A percentile compares a stretch with the other conserved stretches of the same genome.
Evolutionary conservation across 1,284 basidiomycete species (phyloP).

Genomic region (Veloboletus limbatus): DNA sequence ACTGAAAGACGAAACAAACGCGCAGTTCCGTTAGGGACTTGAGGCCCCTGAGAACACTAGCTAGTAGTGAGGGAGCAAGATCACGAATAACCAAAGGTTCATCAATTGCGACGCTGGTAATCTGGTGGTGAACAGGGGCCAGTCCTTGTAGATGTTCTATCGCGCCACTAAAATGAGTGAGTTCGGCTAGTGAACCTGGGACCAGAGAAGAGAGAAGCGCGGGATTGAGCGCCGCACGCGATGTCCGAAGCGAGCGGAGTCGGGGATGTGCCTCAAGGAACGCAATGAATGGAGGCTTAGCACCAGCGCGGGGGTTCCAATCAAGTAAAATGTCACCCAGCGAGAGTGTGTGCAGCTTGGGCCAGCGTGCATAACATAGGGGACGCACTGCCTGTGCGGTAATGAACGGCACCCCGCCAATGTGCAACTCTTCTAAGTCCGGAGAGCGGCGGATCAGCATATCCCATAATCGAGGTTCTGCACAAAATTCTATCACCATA

Average conservation of each 20-base stretch:
- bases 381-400: slow-evolving; percentile 39
- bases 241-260: slow-evolving; percentile 53
- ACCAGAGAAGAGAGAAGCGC: slow-evolving; percentile 49
- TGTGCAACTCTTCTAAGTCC: slow-evolving; percentile 56
- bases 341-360: slow-evolving; percentile 51
- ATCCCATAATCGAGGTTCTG: slow-evolving; percentile 49
- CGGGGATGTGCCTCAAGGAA: slow-evolving; percentile 64
- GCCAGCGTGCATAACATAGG: slow-evolving; percentile 56
- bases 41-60: slow-evolving; percentile 52
- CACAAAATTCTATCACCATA: slow-evolving; percentile 22
- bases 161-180: slow-evolving; percentile 49
- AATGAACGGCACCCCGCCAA: slow-evolving; percentile 55
- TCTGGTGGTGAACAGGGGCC: slow-evolving; percentile 40
- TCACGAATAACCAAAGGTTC: slow-evolving; percentile 66
- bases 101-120: slow-evolving; percentile 55
- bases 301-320: slow-evolving; percentile 38
- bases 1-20: slow-evolving; percentile 64
- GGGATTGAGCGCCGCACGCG: slow-evolving; percentile 54
- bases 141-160: slow-evolving; percentile 61
- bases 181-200: slow-evolving; percentile 43
- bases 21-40: slow-evolving; percentile 54
- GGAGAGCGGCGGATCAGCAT: slow-evolving; percentile 65
- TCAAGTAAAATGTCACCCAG: slow-evolving; percentile 64
- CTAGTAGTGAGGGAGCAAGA: slow-evolving; percentile 56
- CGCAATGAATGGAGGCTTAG: slow-evolving; percentile 53